Evolutionary conservation across 345 rosid species (phyloP).

Genomic region (Brassica incana): DNA sequence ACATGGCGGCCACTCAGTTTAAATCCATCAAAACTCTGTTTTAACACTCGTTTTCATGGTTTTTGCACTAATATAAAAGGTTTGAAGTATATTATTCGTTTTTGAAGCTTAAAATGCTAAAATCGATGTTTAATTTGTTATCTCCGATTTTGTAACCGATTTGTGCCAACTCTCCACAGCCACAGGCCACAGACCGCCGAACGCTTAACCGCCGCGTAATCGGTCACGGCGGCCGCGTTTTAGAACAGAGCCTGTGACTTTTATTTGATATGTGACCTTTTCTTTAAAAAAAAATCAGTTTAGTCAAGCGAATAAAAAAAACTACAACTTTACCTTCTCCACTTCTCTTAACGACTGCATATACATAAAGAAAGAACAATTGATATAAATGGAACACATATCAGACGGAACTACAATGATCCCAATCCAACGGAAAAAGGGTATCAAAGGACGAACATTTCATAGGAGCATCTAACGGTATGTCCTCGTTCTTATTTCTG

Average conservation of each 20-base stretch:
- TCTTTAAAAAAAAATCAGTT: background rate
- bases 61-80: too few relatives aligned
- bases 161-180: too few relatives aligned
- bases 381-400: background rate
- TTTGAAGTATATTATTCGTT: too few relatives aligned
- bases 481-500: background rate
- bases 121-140: too few relatives aligned
- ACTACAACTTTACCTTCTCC: background rate
- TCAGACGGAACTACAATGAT: background rate
- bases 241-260: background rate
- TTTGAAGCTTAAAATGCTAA: too few relatives aligned
- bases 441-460: background rate
- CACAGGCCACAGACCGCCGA: too few relatives aligned
- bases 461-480: background rate
- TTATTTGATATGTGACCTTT: background rate
- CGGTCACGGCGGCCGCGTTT: too few relatives aligned
- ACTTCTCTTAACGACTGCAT: background rate
- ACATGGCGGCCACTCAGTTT: too few relatives aligned
- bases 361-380: background rate
- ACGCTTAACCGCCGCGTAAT: too few relatives aligned
- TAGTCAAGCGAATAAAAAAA: background rate
- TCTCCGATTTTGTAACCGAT: too few relatives aligned
- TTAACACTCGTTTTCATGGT: too few relatives aligned
- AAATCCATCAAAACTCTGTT: too few relatives aligned
- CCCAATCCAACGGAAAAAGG: background rate